These are phyloP conservation scores for Cylindrotheca closterium DNA, from an alignment of 108 stramenopile genomes.

Conservation along the genomic window DNA sequence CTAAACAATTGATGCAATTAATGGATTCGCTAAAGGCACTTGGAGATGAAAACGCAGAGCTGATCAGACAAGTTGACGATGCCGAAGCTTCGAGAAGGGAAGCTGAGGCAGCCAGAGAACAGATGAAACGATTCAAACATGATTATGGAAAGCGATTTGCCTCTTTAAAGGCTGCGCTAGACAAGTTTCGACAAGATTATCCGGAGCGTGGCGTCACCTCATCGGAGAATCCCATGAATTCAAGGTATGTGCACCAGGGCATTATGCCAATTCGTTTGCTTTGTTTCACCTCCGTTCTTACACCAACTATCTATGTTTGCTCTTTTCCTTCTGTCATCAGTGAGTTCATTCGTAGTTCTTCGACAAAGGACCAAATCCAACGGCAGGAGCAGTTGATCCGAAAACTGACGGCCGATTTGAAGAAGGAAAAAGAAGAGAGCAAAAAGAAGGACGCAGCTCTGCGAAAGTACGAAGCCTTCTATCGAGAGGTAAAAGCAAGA, in stretches of 20 bases:
- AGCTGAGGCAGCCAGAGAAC: constrained; percentile 68
- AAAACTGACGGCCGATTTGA: constrained; percentile 70
- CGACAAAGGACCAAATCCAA: constrained; percentile 48
- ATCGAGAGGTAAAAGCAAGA: constrained; percentile 81
- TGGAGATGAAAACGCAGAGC: constrained; percentile 83
- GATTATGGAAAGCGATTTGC: constrained; percentile 67
- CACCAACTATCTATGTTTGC: no score
- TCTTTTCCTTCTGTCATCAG: no score
- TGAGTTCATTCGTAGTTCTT: constrained; percentile 35
- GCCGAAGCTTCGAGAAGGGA: constrained; percentile 73
- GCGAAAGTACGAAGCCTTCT: constrained; percentile 85
- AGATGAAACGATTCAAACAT: constrained; percentile 71
- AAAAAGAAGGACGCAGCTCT: constrained; percentile 84
- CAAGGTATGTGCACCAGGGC: constrained; percentile 31
- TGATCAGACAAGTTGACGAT: constrained; percentile 79
- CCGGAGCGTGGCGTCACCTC: constrained; percentile 10
- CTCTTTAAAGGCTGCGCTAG: constrained; percentile 64
- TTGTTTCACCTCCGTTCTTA: no score
- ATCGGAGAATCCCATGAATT: constrained; percentile 44
- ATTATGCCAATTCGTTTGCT: no score
- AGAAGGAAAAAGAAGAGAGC: constrained; percentile 81
- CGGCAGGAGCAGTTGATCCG: constrained; percentile 78
- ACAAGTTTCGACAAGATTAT: constrained; percentile 58
- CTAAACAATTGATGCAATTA: constrained; percentile 82
- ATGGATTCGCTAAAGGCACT: constrained; percentile 83